Evolutionary conservation across 1,284 basidiomycete species (phyloP).

Genomic region (Tranzscheliella williamsii): DNA sequence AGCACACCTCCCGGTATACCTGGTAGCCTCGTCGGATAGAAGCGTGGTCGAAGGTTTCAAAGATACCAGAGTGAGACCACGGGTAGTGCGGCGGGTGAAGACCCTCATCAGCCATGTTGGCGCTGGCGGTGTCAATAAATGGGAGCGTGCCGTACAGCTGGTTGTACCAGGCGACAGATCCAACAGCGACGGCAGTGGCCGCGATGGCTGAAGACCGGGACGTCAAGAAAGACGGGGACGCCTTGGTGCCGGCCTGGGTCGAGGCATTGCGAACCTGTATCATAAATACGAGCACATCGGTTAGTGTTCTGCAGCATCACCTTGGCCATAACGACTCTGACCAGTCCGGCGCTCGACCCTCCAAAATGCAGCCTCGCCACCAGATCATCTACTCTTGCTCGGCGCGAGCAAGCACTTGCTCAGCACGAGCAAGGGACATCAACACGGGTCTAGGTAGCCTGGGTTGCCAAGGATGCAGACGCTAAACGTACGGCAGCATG

Average conservation of each 20-base stretch:
- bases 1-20: conserved; percentile 98
- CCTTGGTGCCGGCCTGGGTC: conserved; percentile 41
- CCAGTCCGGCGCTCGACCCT: background rate
- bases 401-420: too few relatives aligned
- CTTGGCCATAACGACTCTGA: too few relatives aligned
- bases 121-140: conserved; percentile 50
- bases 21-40: conserved; percentile 96
- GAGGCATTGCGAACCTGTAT: conserved; percentile 49
- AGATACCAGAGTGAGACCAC: conserved; percentile 83
- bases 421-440: too few relatives aligned
- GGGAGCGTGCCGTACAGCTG: conserved; percentile 78
- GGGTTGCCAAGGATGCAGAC: too few relatives aligned
- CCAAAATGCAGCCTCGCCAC: conserved; percentile 1
- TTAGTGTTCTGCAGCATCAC: too few relatives aligned
- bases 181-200: conserved; percentile 77
- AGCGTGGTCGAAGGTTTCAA: conserved; percentile 94
- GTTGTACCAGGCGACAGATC: conserved; percentile 93
- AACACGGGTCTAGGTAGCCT: too few relatives aligned
- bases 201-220: conserved; percentile 79
- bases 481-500: too few relatives aligned
- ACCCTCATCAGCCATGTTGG: conserved; percentile 75
- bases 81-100: conserved; percentile 86
- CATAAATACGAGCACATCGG: too few relatives aligned
- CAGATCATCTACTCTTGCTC: too few relatives aligned
- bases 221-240: conserved; percentile 64